phyloP scores from a whole-genome alignment of 176 grass and related monocot genomes.

The Triticum timopheevii region DNA sequence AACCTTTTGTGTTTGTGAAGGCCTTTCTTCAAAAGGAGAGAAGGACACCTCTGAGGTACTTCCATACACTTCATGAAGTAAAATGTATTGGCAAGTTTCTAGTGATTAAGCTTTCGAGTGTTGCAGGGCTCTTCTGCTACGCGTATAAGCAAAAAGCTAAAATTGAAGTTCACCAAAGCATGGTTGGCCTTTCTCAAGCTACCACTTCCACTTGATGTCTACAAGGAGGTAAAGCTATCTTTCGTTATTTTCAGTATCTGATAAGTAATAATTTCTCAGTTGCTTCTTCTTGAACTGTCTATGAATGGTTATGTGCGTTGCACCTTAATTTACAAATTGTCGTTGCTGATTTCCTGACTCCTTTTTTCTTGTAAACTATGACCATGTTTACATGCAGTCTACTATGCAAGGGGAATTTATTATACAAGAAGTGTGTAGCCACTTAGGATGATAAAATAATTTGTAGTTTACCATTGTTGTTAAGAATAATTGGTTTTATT shows the following conservation, averaged over 20 bases:
- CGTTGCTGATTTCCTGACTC: not conserved
- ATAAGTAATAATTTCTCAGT: not conserved
- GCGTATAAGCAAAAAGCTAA: constrained; percentile 63
- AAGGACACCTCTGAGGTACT: constrained; percentile 61
- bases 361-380: not conserved
- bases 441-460: constrained; percentile 1
- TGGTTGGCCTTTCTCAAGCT: constrained; percentile 93
- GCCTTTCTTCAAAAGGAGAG: constrained; percentile 67
- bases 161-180: constrained; percentile 80
- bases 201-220: constrained; percentile 88
- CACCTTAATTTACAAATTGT: constrained; percentile 16
- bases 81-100: constrained; percentile 17
- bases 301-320: constrained; percentile 2
- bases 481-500: not conserved
- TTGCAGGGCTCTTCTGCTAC: constrained; percentile 48
- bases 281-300: constrained; percentile 6
- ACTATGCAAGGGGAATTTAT: not conserved
- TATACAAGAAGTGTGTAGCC: not conserved
- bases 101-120: constrained; percentile 20
- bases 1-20: constrained; percentile 44
- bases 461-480: not conserved
- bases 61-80: constrained; percentile 30
- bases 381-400: not conserved
- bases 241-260: not conserved
- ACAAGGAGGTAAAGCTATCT: constrained; percentile 77